Percentiles rank a stretch among this genome's conserved stretches.
Evolutionary conservation across 441 rosid genomes (phyloP).

Genomic region (Brassica balearica): DNA sequence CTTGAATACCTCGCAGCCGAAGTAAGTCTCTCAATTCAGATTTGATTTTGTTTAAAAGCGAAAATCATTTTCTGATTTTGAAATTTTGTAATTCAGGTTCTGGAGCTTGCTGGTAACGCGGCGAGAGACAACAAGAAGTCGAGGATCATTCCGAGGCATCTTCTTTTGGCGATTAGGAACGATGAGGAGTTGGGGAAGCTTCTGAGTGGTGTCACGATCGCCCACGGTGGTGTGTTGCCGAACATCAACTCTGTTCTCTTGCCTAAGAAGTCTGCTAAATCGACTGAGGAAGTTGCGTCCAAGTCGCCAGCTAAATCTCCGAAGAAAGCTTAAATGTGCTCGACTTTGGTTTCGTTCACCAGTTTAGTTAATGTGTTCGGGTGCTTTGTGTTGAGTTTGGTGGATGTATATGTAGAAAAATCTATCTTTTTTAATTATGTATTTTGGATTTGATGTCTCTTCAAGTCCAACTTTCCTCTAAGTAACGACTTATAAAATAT

Average conservation of each 20-base stretch:
- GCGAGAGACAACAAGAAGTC: slow-evolving; percentile 72
- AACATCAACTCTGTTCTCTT: slow-evolving; percentile 57
- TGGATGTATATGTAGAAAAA: slow-evolving; percentile 1
- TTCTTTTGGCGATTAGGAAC: slow-evolving; percentile 63
- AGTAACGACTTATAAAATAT: neutral
- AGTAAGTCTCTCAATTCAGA: slow-evolving; percentile 15
- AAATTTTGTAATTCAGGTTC: neutral
- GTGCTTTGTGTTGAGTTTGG: neutral
- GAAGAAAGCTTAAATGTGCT: slow-evolving; percentile 41
- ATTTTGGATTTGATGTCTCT: slow-evolving; percentile 5
- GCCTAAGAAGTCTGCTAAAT: slow-evolving; percentile 56
- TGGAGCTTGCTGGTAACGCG: slow-evolving; percentile 54
- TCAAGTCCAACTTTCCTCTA: neutral
- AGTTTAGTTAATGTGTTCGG: neutral
- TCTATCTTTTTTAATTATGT: slow-evolving; percentile 13
- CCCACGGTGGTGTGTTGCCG: slow-evolving; percentile 64
- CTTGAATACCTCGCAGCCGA: slow-evolving; percentile 48
- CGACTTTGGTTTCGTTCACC: neutral
- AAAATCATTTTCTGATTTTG: neutral
- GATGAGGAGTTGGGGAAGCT: slow-evolving; percentile 67
- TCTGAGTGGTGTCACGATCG: slow-evolving; percentile 62
- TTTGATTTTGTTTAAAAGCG: neutral
- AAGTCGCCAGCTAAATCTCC: slow-evolving; percentile 56
- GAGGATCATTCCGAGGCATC: slow-evolving; percentile 65
- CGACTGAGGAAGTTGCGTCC: slow-evolving; percentile 35